These are phyloP conservation scores for Penicillium chermesinum DNA, from an alignment of 495 filamentous ascomycete species.

Conservation along the genomic window DNA sequence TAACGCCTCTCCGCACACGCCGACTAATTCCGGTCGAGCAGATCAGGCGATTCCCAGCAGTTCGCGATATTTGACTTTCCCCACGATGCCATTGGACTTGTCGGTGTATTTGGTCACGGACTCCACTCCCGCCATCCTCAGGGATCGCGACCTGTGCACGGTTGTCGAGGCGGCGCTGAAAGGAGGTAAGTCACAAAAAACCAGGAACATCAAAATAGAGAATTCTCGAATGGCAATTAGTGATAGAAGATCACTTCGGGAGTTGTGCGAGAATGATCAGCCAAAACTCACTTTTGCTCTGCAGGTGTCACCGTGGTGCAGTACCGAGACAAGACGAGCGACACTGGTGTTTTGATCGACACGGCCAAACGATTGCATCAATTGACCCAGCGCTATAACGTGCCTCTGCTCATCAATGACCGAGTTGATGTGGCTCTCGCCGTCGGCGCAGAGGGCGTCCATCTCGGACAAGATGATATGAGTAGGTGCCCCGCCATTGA, in stretches of 20 bases:
- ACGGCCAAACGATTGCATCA: constrained; percentile 65
- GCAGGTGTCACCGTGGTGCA: constrained; percentile 79
- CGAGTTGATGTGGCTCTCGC: constrained; percentile 89
- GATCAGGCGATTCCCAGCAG: background rate
- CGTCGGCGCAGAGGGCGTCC: constrained; percentile 81
- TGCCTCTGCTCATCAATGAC: constrained; percentile 92
- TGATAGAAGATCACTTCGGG: no score
- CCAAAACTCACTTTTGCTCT: constrained; percentile 12
- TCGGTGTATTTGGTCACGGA: constrained; percentile 90
- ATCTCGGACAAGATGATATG: constrained; percentile 94
- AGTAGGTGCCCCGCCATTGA: constrained; percentile 39
- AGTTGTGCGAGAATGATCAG: no score
- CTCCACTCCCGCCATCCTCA: constrained; percentile 74
- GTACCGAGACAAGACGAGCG: constrained; percentile 81
- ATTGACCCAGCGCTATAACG: constrained; percentile 58
- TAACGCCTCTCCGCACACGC: constrained; percentile 3
- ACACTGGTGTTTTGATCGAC: constrained; percentile 66
- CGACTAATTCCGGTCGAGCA: background rate
- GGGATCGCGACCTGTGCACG: constrained; percentile 58
- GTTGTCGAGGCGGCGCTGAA: constrained; percentile 73
- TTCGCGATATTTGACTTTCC: background rate
- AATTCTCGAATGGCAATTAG: no score
- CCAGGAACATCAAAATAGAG: background rate
- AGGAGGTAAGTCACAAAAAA: constrained; percentile 49
- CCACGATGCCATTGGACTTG: constrained; percentile 45